Base-by-base conservation (phyloP, 306 rosid genomes). In the Lagenaria siceraria region DNA sequence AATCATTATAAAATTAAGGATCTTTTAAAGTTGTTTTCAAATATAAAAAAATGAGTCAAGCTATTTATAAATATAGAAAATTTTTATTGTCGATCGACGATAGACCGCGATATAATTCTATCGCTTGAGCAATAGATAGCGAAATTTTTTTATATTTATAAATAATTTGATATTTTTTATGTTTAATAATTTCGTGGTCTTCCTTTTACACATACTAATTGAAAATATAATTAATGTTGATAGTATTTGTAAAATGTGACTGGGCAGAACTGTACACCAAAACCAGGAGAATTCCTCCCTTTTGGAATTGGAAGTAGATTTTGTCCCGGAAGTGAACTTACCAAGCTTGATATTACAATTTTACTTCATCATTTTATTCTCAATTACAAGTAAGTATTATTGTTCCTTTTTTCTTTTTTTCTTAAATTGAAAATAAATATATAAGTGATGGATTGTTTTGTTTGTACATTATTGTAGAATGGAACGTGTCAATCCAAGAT, bases 361-460 rank as follows among this genome's bases (percentile, higher is more conserved):
- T 87, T 84, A 76, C 89, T 89, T 25, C 93, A 87, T 79, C 86
- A 86, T 78, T 86, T 87, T 80, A 83, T 89, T 64, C 87, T 86
- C 24, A 31, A 79, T 61, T 89, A 89, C 83, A 87, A 81, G 91
- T 87, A 36, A 72, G 59, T 18, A 46, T 54, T 1, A 10, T 51
- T 53, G 4, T 9, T 24, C 40, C 1, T 3, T 3, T 24, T 24
- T 56, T 56, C 17, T 0, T 46, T 17, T 51, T 15, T 51, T 15
- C 14, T 52, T 52, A 52, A 18, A 52, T 24, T 22, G 5, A 24
- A 58, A 58, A 24, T 8, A 22, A 58, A 58, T 18, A 25, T 10
- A 10, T 49, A 3, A 0, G 62, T 10, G 11, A 61, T 61, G 5
- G 19, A 1, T 25, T 61, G 1, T 61, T 11, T 61, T 14, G 2